These are phyloP conservation scores for Pseudogymnoascus sp. DNA, from an alignment of 2,329 filamentous ascomycete genomes.

Conservation along the genomic window DNA sequence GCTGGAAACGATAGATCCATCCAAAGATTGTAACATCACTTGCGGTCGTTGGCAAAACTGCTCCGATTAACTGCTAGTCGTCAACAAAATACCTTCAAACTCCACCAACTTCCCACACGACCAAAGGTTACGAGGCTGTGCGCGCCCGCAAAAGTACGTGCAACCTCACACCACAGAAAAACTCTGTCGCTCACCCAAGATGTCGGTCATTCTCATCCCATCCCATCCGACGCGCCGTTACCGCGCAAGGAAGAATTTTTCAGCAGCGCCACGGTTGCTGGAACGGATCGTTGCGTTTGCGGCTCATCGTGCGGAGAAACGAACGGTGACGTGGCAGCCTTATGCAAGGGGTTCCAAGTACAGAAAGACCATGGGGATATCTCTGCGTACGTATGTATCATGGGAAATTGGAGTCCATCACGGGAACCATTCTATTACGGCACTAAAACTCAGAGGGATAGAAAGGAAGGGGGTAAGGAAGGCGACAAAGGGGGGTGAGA, in stretches of 20 bases:
- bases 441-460: background rate
- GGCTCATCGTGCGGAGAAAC: background rate
- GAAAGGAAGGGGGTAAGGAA: background rate
- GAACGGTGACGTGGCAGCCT: background rate
- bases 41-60: background rate
- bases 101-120: background rate
- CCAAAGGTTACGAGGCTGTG: too few relatives aligned
- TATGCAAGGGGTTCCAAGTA: background rate
- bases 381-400: background rate
- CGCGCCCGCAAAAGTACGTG: background rate
- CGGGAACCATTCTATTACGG: background rate
- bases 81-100: background rate
- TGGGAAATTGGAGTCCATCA: background rate
- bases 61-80: background rate
- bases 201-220: background rate
- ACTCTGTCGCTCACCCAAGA: background rate
- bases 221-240: background rate
- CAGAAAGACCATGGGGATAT: background rate
- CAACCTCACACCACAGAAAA: background rate
- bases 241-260: background rate
- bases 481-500: background rate
- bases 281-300: background rate
- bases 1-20: background rate
- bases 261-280: background rate
- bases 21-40: background rate